These are phyloP conservation scores for Sordaria brevicollis DNA, from an alignment of 495 filamentous ascomycete species.

Conservation along the genomic window DNA sequence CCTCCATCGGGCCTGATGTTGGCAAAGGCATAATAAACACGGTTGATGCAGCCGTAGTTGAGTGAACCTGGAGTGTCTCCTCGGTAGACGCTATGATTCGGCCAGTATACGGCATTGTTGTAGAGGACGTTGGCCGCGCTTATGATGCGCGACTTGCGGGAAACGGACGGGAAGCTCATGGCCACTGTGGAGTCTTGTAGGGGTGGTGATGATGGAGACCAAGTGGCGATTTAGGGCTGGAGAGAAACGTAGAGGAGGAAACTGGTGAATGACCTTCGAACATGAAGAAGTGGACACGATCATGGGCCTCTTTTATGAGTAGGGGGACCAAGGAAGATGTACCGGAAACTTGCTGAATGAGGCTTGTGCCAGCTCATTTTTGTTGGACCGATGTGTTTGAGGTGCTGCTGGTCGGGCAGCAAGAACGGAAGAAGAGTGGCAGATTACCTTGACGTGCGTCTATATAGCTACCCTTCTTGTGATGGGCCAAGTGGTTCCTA, in stretches of 20 bases:
- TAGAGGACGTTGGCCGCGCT: conserved; percentile 40
- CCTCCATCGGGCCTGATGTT: conserved; percentile 71
- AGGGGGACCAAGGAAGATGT: conserved; percentile 2
- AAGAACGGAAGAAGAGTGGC: conserved; percentile 11
- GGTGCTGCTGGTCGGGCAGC: conserved; percentile 23
- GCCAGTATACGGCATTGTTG: conserved; percentile 82
- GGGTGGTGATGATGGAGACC: neutral
- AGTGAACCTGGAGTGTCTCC: conserved; percentile 69
- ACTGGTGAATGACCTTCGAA: neutral
- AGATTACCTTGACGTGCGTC: conserved; percentile 7
- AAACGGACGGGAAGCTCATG: conserved; percentile 19
- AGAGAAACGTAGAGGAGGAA: neutral
- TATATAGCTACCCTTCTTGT: conserved; percentile 9
- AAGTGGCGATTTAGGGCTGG: conserved; percentile 3
- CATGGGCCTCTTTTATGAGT: conserved; percentile 6
- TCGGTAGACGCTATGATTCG: conserved; percentile 72
- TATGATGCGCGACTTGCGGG: conserved; percentile 30
- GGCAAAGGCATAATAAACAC: conserved; percentile 87
- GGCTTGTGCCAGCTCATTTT: conserved; percentile 18
- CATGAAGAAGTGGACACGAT: conserved; percentile 4
- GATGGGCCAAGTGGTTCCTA: conserved; percentile 1
- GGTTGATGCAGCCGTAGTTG: conserved; percentile 51
- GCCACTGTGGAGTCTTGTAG: neutral
- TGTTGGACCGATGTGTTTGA: conserved; percentile 13
- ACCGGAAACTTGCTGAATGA: conserved; percentile 4